Evolutionary conservation across 192 early-diverging fungal genomes (phyloP).

Genomic region (Jimgerdemannia flammicorona): DNA sequence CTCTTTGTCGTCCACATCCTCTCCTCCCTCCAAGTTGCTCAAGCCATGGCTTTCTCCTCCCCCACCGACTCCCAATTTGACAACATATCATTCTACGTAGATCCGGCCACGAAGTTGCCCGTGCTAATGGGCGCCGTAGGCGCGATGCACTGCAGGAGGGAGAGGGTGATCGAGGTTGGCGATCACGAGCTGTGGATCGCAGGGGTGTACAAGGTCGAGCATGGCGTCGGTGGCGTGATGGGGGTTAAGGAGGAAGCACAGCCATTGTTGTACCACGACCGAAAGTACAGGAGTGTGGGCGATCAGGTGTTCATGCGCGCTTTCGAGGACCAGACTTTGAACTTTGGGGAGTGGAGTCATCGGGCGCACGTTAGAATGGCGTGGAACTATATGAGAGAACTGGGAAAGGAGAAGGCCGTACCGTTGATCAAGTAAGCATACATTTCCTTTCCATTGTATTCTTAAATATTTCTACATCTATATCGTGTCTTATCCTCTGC

Average conservation of each 20-base stretch:
- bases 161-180: conserved; percentile 45
- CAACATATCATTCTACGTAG: conserved; percentile 31
- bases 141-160: conserved; percentile 50
- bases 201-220: conserved; percentile 46
- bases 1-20: conserved; percentile 61
- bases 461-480: not conserved
- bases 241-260: conserved; percentile 24
- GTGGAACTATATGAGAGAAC: conserved; percentile 37
- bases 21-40: conserved; percentile 46
- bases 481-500: not conserved
- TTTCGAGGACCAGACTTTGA: conserved; percentile 19
- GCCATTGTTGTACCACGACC: conserved; percentile 50
- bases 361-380: conserved; percentile 39
- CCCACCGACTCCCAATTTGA: conserved; percentile 47
- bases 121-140: conserved; percentile 54
- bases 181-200: conserved; percentile 67
- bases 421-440: conserved; percentile 22
- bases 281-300: conserved; percentile 43
- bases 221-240: conserved; percentile 41
- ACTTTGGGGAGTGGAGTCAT: conserved; percentile 28
- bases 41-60: conserved; percentile 58
- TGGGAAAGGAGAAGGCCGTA: conserved; percentile 9
- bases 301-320: conserved; percentile 38
- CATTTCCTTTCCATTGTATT: not conserved
- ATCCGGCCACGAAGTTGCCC: conserved; percentile 42